Conservation (phyloP, 2,329 filamentous ascomycete genomes). For the Cercospora sojina region DNA sequence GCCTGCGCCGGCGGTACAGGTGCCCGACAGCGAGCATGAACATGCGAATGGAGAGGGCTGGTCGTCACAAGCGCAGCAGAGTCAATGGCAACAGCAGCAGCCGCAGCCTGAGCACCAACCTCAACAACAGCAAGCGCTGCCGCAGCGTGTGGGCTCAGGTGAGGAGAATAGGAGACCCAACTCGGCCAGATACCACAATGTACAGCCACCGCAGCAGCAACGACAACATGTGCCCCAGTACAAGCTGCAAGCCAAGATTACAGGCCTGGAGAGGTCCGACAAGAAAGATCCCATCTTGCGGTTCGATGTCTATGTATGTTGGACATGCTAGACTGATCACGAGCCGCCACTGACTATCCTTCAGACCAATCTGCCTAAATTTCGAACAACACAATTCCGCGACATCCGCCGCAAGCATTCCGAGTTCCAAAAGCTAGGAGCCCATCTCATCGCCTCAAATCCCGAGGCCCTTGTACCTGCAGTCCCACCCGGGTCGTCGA, state of each 20-base stretch:
- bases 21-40: conserved; percentile 15
- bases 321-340: neutral
- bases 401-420: conserved; percentile 94
- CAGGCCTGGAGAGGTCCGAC: conserved; percentile 84
- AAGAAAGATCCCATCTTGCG: conserved; percentile 93
- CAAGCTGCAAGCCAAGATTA: conserved; percentile 92
- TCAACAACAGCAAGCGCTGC: conserved; percentile 40
- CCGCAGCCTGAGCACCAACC: conserved; percentile 43
- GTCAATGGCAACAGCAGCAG: conserved; percentile 34
- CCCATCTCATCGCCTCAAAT: conserved; percentile 95
- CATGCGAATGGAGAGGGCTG: conserved; percentile 23
- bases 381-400: conserved; percentile 95
- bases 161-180: conserved; percentile 35
- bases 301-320: conserved; percentile 91
- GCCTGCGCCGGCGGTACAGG: conserved; percentile 32
- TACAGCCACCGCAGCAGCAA: conserved; percentile 40
- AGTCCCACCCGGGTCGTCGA: conserved; percentile 90
- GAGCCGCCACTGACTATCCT: conserved; percentile 7
- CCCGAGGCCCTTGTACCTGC: conserved; percentile 92
- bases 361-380: conserved; percentile 98
- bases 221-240: conserved; percentile 39
- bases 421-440: conserved; percentile 93
- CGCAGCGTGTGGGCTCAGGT: conserved; percentile 22
- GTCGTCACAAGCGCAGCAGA: conserved; percentile 24
- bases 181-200: conserved; percentile 36